These are phyloP conservation scores for Oryza longistaminata DNA, from an alignment of 176 grass and related monocot species.

Conservation along the genomic window DNA sequence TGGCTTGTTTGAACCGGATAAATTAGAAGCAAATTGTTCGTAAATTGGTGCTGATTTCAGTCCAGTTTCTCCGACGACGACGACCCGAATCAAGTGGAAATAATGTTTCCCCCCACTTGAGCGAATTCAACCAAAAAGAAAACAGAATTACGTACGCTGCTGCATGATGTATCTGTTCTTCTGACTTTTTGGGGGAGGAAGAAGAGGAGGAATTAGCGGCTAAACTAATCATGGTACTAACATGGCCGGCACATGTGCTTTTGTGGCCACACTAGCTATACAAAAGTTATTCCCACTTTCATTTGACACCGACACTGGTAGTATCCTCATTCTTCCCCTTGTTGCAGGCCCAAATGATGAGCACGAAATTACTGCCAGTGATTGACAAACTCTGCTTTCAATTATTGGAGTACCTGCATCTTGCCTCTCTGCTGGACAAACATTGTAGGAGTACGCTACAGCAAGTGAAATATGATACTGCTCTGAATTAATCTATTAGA, in stretches of 20 bases:
- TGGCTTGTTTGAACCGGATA: not conserved
- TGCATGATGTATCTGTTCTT: not conserved
- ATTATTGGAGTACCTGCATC: not conserved
- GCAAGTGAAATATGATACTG: not conserved
- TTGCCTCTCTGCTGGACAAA: not conserved
- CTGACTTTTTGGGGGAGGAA: not conserved
- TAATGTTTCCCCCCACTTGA: too few relatives aligned
- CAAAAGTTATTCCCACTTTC: not conserved
- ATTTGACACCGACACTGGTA: slow-evolving; percentile 22
- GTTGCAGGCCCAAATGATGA: not conserved
- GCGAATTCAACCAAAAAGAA: not conserved
- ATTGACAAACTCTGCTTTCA: not conserved
- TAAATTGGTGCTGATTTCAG: not conserved
- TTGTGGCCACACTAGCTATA: slow-evolving; percentile 22
- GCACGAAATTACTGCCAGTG: not conserved
- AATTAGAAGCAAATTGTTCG: not conserved
- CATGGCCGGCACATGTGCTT: slow-evolving; percentile 43
- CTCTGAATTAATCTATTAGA: not conserved
- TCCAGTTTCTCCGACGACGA: too few relatives aligned
- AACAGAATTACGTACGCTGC: not conserved
- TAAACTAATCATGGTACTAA: slow-evolving; percentile 15
- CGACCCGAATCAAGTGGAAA: too few relatives aligned
- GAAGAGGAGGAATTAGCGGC: not conserved
- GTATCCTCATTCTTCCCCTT: not conserved
- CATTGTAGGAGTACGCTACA: not conserved